phyloP scores from a whole-genome alignment of 768 basidiomycete genomes.

The Termitomyces sp. region DNA sequence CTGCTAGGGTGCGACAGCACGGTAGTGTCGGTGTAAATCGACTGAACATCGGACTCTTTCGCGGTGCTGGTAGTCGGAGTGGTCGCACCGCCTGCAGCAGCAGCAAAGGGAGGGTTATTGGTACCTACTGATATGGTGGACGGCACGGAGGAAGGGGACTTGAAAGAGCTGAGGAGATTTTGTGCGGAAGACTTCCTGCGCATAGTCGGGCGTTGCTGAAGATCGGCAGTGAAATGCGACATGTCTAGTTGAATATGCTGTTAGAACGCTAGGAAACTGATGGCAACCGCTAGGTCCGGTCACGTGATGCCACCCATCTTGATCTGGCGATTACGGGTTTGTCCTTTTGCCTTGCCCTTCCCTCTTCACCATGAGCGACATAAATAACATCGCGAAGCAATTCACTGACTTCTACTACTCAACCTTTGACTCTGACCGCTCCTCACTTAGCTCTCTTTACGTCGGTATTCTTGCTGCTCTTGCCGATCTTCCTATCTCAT shows the following conservation, averaged over 20 bases:
- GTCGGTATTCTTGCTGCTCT: constrained; percentile 41
- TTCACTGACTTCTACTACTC: constrained; percentile 81
- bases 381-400: constrained; percentile 68
- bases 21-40: constrained; percentile 44
- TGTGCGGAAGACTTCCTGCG: constrained; percentile 84
- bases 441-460: constrained; percentile 59
- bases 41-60: constrained; percentile 73
- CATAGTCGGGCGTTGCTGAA: constrained; percentile 50
- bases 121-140: constrained; percentile 26
- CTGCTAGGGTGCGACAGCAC: constrained; percentile 27
- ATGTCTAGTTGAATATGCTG: constrained; percentile 16
- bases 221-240: constrained; percentile 32
- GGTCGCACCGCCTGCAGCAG: constrained; percentile 28
- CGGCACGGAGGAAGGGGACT: constrained; percentile 27
- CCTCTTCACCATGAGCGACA: constrained; percentile 57
- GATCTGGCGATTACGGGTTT: constrained; percentile 9
- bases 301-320: constrained; percentile 13
- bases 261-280: background rate
- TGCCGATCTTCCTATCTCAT: constrained; percentile 19
- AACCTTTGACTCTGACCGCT: constrained; percentile 65
- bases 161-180: constrained; percentile 78
- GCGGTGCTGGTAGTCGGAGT: constrained; percentile 37
- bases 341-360: constrained; percentile 1
- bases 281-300: constrained; percentile 2
- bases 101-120: constrained; percentile 27